Base-by-base conservation (phyloP, 2,329 filamentous ascomycete genomes). In the Pseudophaeomoniella oleicola region DNA sequence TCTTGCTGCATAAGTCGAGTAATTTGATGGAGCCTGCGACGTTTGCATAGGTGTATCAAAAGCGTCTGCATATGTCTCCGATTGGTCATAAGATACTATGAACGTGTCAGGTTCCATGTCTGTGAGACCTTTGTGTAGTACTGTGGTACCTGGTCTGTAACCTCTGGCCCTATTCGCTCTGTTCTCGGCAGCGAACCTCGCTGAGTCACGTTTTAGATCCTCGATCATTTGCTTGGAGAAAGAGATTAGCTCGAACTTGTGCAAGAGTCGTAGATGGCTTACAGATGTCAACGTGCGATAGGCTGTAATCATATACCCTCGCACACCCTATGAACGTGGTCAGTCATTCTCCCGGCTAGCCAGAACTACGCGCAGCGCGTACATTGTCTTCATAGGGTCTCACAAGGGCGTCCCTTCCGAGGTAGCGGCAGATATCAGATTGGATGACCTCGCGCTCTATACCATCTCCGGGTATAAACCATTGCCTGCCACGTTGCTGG, bases 371-470 rank as follows among this genome's bases (percentile, higher is more conserved):
- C n/a, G n/a, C n/a, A n/a, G 5, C 48, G 55, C 67, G 49, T 70
- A 84, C 79, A 70, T 81, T 74, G 59, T 81, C 79, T 49, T 71
- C 74, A 50, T 78, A 78, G 41, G 80, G 81, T 52, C 78, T 77
- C 53, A 84, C 81, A 50, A 83, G 70, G 47, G 81, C 81, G 66
- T 87, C 81, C 57, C 84, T 84, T 52, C 81, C 81, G 48, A 87
- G 70, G 56, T 85, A 87, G 54, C 81, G 79, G 64, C 81, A 86
- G 46, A 87, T 84, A 56, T 87, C 81, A 54, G 80, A 78, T 44
- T 82, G 83, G 59, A 87, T 85, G 50, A 87, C 81, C 59, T 87
- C 81, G 50, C 81, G 76, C 56, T 82, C 80, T 58, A 87, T 87
- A 54, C 81, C 81, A 58, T 85, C 78, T 51, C 78, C 75, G 32